Percentiles rank a stretch among this genome's conserved stretches.
Conservation (phyloP, 2,329 filamentous ascomycete species). For the Microdochium bolleyi region DNA sequence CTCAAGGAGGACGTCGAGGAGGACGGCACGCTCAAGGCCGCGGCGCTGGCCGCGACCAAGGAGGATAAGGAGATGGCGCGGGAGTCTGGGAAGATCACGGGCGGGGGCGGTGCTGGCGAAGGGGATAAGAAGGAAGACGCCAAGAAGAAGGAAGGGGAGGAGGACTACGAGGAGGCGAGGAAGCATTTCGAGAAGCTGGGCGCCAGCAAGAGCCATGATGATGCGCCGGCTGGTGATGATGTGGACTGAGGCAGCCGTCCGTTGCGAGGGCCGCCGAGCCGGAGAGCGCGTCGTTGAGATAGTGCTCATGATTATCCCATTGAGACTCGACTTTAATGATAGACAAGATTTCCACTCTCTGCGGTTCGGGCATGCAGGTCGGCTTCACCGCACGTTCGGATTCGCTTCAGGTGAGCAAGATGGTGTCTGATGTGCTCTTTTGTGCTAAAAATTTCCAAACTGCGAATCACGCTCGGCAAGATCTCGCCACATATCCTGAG, state of each 20-base stretch:
- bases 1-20: conserved; percentile 58
- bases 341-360: no score
- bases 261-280: no score
- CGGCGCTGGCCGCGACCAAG: conserved; percentile 20
- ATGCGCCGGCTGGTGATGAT: conserved; percentile 5
- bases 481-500: no score
- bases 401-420: no score
- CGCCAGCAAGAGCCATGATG: conserved; percentile 4
- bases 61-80: conserved; percentile 17
- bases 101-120: conserved; percentile 3
- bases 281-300: not conserved
- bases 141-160: no score
- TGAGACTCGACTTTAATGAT: no score
- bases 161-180: conserved; percentile 28
- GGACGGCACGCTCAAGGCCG: conserved; percentile 43
- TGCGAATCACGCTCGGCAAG: no score
- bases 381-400: no score
- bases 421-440: no score
- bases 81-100: conserved; percentile 11
- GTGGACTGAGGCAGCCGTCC: conserved; percentile 1
- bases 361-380: no score
- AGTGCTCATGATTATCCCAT: no score
- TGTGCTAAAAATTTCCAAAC: no score
- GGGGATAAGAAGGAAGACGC: conserved; percentile 6
- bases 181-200: conserved; percentile 22